Conservation (phyloP, 2,329 filamentous ascomycete genomes). For the Calonectria pteridis region DNA sequence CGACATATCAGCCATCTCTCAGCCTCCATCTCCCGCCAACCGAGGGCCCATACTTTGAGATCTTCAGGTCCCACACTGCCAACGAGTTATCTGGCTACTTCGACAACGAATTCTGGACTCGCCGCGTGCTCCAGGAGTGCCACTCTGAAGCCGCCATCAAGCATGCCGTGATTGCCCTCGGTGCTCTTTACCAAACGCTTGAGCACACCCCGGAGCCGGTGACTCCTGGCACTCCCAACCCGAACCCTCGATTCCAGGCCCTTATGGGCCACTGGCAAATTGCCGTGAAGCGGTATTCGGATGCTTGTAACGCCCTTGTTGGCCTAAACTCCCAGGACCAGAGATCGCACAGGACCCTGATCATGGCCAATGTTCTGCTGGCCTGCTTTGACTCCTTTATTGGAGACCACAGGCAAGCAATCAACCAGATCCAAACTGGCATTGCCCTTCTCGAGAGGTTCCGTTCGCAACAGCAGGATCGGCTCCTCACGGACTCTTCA, state of each 20-base stretch:
- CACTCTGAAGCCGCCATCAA: conserved; percentile 72
- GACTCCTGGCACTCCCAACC: conserved; percentile 48
- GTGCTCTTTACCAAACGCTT: conserved; percentile 75
- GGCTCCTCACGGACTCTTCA: conserved; percentile 33
- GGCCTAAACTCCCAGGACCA: conserved; percentile 57
- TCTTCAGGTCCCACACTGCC: conserved; percentile 72
- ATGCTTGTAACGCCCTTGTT: conserved; percentile 65
- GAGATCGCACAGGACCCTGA: conserved; percentile 63
- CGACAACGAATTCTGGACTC: conserved; percentile 74
- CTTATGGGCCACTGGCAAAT: conserved; percentile 68
- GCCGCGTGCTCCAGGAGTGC: conserved; percentile 72
- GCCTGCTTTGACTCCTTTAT: conserved; percentile 78
- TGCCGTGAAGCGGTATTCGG: conserved; percentile 70
- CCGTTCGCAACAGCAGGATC: conserved; percentile 57
- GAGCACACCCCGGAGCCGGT: conserved; percentile 66
- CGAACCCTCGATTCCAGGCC: conserved; percentile 42
- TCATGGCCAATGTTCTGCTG: conserved; percentile 75
- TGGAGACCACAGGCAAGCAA: conserved; percentile 72
- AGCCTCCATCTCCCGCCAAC: conserved; percentile 62
- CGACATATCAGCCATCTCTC: conserved; percentile 58
- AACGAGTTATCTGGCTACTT: conserved; percentile 76
- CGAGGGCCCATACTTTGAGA: conserved; percentile 71
- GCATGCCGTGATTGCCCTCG: conserved; percentile 75
- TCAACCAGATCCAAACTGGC: conserved; percentile 71
- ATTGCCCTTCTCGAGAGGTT: conserved; percentile 67